Conservation (phyloP, 2,329 filamentous ascomycete species). For the Colletotrichum sp. region DNA sequence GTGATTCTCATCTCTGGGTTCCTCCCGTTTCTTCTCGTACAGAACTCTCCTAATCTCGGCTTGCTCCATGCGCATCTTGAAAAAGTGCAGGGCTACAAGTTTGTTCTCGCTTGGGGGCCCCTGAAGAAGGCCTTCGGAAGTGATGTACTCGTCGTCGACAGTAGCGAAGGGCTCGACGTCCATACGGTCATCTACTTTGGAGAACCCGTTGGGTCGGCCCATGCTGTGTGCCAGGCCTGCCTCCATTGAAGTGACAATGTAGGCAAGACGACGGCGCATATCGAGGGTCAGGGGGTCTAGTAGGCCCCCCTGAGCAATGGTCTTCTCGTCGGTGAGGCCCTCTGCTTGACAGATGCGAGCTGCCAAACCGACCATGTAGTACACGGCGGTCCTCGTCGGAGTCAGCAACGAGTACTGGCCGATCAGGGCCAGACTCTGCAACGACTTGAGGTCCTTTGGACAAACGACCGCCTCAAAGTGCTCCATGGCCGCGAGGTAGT, state of each 20-base stretch:
- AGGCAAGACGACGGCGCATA: slow-evolving; percentile 86
- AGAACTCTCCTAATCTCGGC: slow-evolving; percentile 85
- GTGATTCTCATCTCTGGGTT: slow-evolving; percentile 80
- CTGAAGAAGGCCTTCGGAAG: slow-evolving; percentile 73
- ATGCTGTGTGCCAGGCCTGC: slow-evolving; percentile 86
- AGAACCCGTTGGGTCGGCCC: slow-evolving; percentile 85
- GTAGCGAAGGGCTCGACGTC: slow-evolving; percentile 86
- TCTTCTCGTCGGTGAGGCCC: slow-evolving; percentile 87
- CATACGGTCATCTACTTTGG: slow-evolving; percentile 80
- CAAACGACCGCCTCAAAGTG: slow-evolving; percentile 83
- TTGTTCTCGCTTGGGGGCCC: slow-evolving; percentile 82
- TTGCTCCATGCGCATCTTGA: slow-evolving; percentile 87
- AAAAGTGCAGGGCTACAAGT: slow-evolving; percentile 88
- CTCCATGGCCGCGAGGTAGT: slow-evolving; percentile 88
- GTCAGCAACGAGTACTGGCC: slow-evolving; percentile 92
- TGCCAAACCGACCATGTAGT: slow-evolving; percentile 90
- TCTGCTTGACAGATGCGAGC: slow-evolving; percentile 89
- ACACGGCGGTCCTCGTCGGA: slow-evolving; percentile 89
- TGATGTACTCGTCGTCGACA: slow-evolving; percentile 85
- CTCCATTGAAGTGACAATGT: slow-evolving; percentile 90
- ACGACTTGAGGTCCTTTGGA: slow-evolving; percentile 86
- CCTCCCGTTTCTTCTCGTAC: slow-evolving; percentile 82
- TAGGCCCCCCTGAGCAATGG: slow-evolving; percentile 67
- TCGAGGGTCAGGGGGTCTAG: slow-evolving; percentile 81
- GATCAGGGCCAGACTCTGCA: slow-evolving; percentile 88